A percentile compares a stretch with the other conserved stretches of the same genome.
phyloP scores from a whole-genome alignment of 805 yeast species.

The Wickerhamia fluorescens region DNA sequence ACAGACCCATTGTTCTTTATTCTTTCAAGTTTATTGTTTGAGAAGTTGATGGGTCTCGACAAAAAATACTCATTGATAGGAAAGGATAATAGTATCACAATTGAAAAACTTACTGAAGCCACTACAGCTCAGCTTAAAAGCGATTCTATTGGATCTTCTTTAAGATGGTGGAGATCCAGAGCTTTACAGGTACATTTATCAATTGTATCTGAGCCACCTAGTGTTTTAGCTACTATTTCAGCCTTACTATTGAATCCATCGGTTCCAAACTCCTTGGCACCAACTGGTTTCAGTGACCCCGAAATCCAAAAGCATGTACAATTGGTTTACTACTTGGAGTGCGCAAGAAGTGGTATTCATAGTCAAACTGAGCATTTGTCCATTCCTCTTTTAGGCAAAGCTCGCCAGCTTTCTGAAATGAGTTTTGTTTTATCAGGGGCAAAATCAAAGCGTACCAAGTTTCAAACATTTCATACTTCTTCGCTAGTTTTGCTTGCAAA shows the following conservation, averaged over 20 bases:
- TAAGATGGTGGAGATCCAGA: slow-evolving; percentile 73
- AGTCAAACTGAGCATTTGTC: slow-evolving; percentile 59
- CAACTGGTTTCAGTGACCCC: slow-evolving; percentile 23
- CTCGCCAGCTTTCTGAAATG: slow-evolving; percentile 52
- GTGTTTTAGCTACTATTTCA: slow-evolving; percentile 38
- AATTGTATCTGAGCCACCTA: slow-evolving; percentile 55
- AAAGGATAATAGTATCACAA: slow-evolving; percentile 14
- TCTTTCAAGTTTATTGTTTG: slow-evolving; percentile 25
- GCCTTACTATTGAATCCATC: slow-evolving; percentile 31
- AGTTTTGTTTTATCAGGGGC: slow-evolving; percentile 76
- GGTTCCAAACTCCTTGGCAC: slow-evolving; percentile 20
- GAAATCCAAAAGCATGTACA: slow-evolving; percentile 32
- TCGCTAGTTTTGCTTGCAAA: slow-evolving; percentile 73
- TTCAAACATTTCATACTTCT: slow-evolving; percentile 64
- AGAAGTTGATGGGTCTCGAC: slow-evolving; percentile 35
- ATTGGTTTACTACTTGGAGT: slow-evolving; percentile 54
- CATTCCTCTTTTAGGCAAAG: slow-evolving; percentile 46
- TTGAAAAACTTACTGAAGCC: slow-evolving; percentile 19
- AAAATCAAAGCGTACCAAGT: slow-evolving; percentile 80
- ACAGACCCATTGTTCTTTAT: slow-evolving; percentile 28
- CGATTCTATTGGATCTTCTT: slow-evolving; percentile 38
- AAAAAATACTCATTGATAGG: slow-evolving; percentile 34
- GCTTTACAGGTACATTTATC: slow-evolving; percentile 59
- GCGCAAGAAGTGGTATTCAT: slow-evolving; percentile 55
- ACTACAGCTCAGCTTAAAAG: slow-evolving; percentile 5